Evolutionary conservation across 768 basidiomycete species (phyloP), one percentile per base, ranked within the genome.

Genomic region (Mycena albidolilacea): DNA sequence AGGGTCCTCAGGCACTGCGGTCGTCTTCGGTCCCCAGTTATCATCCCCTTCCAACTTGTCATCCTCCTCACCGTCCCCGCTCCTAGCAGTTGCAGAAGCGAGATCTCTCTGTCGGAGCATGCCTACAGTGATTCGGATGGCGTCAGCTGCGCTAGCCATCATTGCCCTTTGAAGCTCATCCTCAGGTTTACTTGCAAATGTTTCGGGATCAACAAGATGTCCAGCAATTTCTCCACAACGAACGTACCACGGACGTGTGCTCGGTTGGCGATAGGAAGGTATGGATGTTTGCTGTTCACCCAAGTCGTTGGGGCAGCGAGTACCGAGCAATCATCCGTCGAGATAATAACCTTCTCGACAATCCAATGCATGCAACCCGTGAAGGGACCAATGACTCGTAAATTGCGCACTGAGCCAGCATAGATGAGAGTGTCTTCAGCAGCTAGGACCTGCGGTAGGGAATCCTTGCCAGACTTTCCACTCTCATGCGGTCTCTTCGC

Each of bases 231-330:
- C 41, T 43, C 41, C 41, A 1, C 14, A 1, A 7, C 41, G 41
- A 6, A 43, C 5, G 6, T 48, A 54, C 38, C 65, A 39, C 1
- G 77, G 77, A 1, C 61, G 54, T 37, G 52, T 21, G 17, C 62
- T 48, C 3, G 75, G 57, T 77, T 77, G 3, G 77, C 77, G 15
- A 77, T 70, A 0, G 75, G 77, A 4, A 77, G 0, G 52, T 35
- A 60, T 0, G 77, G 75, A 23, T 38, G n/a, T 8, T 14, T 12
- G 19, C 61, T 6, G 1, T 63, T 39, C 7, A 77, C 65, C 21
- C 61, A 67, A 21, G 75, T 77, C 2, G 69, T 63, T 1, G 75
- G 76, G 23, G 30, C 30, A 30, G 30, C 30, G 30, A 30, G 30
- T 2, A 74, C 35, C 0, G 52, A 57, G 11, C 21, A 37, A 17